These are phyloP conservation scores for Trichophyton rubrum DNA, from an alignment of 2,329 filamentous ascomycete species.

Conservation along the genomic window DNA sequence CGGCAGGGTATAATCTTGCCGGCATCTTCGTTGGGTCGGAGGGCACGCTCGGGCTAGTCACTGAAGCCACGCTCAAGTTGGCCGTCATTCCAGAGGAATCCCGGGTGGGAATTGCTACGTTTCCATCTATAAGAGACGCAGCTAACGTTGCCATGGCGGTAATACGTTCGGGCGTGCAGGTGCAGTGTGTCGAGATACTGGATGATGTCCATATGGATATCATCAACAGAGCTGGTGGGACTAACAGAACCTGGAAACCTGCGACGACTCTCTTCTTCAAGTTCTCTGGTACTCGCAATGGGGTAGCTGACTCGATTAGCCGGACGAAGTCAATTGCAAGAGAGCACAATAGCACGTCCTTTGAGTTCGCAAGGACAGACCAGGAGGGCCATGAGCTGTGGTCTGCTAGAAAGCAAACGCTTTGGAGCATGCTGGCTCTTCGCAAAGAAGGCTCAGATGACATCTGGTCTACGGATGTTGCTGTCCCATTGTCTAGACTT, in stretches of 20 bases:
- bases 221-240: slow-evolving; percentile 53
- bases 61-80: slow-evolving; percentile 57
- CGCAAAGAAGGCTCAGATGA: slow-evolving; percentile 41
- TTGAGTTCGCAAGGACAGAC: slow-evolving; percentile 44
- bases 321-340: slow-evolving; percentile 57
- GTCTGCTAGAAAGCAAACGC: slow-evolving; percentile 48
- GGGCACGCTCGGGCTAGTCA: slow-evolving; percentile 58
- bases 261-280: slow-evolving; percentile 35
- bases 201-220: slow-evolving; percentile 53
- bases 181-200: slow-evolving; percentile 54
- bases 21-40: slow-evolving; percentile 58
- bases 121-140: slow-evolving; percentile 47
- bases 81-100: slow-evolving; percentile 51
- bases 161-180: slow-evolving; percentile 51
- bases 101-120: slow-evolving; percentile 52
- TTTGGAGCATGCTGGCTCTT: slow-evolving; percentile 50
- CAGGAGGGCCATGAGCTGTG: slow-evolving; percentile 45
- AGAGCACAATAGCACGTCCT: slow-evolving; percentile 42
- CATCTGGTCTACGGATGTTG: slow-evolving; percentile 51
- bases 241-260: slow-evolving; percentile 36
- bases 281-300: slow-evolving; percentile 62
- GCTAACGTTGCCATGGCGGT: slow-evolving; percentile 52
- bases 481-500: slow-evolving; percentile 48
- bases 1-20: slow-evolving; percentile 60
- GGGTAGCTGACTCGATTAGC: slow-evolving; percentile 65